phyloP scores from a whole-genome alignment of 2,329 filamentous ascomycete species.

The Trichoderma citrinoviride region DNA sequence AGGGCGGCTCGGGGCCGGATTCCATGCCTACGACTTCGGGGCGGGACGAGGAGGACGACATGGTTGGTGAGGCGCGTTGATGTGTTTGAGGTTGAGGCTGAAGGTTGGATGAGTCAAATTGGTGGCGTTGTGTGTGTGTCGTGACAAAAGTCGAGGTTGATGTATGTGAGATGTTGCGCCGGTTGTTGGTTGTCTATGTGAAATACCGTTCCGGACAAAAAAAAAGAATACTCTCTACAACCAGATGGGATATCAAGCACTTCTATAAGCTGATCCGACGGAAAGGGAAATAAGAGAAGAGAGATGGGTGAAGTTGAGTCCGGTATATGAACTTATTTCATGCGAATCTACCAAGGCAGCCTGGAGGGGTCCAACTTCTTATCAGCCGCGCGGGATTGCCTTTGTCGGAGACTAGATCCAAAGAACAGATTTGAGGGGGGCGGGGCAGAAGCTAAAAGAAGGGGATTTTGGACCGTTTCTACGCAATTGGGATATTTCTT shows the following conservation, averaged over 20 bases:
- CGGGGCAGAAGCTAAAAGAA: constrained; percentile 10
- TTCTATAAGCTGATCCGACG: not conserved
- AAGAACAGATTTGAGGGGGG: not conserved
- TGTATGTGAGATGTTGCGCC: no score
- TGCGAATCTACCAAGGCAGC: no score
- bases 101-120: not conserved
- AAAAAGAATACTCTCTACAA: no score
- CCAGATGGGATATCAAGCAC: no score
- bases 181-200: no score
- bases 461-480: not conserved
- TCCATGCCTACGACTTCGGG: constrained; percentile 72
- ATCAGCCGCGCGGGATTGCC: constrained; percentile 5
- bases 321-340: not conserved
- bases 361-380: not conserved
- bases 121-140: no score
- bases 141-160: no score
- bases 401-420: no score
- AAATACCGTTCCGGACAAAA: no score
- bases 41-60: constrained; percentile 38
- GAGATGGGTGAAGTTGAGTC: no score
- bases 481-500: not conserved
- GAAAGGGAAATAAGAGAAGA: not conserved
- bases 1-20: constrained; percentile 71
- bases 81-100: not conserved
- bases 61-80: not conserved